A percentile compares a stretch with the other conserved stretches of the same genome.
These are phyloP conservation scores for Pseudogymnoascus sp. DNA, from an alignment of 2,329 filamentous ascomycete species.

Conservation along the genomic window DNA sequence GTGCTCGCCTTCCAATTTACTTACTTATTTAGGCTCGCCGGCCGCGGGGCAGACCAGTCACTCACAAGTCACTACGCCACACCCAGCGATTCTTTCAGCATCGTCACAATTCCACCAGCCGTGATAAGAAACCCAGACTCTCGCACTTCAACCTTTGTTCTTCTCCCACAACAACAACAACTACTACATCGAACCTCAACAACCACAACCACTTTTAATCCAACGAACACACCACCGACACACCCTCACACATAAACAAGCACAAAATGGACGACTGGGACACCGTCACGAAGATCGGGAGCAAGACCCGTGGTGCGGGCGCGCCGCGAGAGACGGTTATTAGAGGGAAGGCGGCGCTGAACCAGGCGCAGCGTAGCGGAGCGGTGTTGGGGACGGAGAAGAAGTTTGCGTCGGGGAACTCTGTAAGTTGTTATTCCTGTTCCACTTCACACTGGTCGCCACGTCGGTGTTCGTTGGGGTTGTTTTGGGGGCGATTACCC, in stretches of 20 bases:
- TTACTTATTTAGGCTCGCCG: not conserved
- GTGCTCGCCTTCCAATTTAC: not conserved
- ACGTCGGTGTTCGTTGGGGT: too few species aligned
- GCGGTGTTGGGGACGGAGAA: slow-evolving; percentile 78
- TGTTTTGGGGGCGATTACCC: too few species aligned
- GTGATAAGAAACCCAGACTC: not conserved
- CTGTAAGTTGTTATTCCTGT: too few species aligned
- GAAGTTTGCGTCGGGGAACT: slow-evolving; percentile 74
- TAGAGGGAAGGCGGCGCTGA: slow-evolving; percentile 71
- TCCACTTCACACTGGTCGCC: not conserved
- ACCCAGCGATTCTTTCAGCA: not conserved
- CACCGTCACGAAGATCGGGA: slow-evolving; percentile 83
- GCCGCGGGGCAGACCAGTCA: not conserved
- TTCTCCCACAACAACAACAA: slow-evolving; percentile 15
- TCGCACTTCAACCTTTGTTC: not conserved
- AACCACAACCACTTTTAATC: not conserved
- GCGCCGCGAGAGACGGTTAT: slow-evolving; percentile 75
- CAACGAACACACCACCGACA: too few species aligned
- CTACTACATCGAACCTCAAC: slow-evolving; percentile 11
- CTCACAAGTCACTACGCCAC: not conserved
- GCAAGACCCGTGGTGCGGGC: slow-evolving; percentile 62
- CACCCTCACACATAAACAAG: slow-evolving; percentile 11
- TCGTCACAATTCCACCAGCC: slow-evolving; percentile 6
- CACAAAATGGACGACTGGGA: slow-evolving; percentile 70
- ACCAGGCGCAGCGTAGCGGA: slow-evolving; percentile 79